A percentile compares a stretch with the other conserved stretches of the same genome.
Conservation (phyloP, 768 basidiomycete species). For the Glaciozyma antarctica region DNA sequence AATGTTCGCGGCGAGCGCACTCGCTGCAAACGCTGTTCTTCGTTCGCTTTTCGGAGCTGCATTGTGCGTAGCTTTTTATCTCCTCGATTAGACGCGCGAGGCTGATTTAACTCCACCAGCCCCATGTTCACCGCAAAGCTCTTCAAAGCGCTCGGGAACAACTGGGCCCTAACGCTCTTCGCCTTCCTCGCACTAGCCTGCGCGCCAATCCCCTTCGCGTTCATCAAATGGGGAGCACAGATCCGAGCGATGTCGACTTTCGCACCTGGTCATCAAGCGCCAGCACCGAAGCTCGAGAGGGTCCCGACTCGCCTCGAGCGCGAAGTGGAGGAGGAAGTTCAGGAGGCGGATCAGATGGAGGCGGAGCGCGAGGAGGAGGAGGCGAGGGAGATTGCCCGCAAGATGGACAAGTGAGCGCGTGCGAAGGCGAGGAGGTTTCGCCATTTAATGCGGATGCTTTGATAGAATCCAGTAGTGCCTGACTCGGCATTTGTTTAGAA, state of each 20-base stretch:
- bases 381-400: no score
- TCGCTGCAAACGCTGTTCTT: constrained; percentile 37
- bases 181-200: constrained; percentile 29
- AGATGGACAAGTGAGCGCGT: no score
- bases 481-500: no score
- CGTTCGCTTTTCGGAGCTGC: constrained; percentile 33
- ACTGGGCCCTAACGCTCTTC: constrained; percentile 33
- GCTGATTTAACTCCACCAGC: constrained; percentile 40
- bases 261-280: neutral
- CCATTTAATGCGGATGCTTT: no score
- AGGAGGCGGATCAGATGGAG: neutral
- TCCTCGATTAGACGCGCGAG: no score
- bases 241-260: neutral
- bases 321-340: neutral
- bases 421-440: no score
- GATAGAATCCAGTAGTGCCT: no score
- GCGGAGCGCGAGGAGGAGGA: neutral
- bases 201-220: constrained; percentile 1
- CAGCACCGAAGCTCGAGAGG: neutral
- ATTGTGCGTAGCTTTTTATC: constrained; percentile 6
- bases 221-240: neutral
- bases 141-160: constrained; percentile 32
- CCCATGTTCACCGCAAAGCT: constrained; percentile 12
- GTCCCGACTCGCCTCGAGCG: neutral
- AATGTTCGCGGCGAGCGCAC: constrained; percentile 32